Conservation (phyloP, 345 rosid genomes). For the Syzygium aqueum region DNA sequence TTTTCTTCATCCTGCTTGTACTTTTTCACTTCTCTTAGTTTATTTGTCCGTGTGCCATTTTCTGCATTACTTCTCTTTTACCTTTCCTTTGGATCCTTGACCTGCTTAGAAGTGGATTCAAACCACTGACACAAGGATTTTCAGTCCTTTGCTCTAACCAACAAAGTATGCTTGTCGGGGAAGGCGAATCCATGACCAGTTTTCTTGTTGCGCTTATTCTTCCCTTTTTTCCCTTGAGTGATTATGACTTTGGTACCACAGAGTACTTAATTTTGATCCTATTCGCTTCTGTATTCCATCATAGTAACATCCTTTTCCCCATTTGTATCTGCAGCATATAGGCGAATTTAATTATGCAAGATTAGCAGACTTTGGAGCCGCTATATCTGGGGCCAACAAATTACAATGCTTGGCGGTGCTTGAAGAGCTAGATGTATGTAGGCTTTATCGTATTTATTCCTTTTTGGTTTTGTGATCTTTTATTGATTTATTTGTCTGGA, state of each 20-base stretch:
- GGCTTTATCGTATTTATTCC: neutral
- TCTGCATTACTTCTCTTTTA: neutral
- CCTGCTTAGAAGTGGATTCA: too few relatives aligned
- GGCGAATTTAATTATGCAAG: slow-evolving; percentile 88
- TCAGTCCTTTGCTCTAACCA: too few relatives aligned
- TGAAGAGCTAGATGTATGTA: slow-evolving; percentile 96
- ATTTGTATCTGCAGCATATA: slow-evolving; percentile 58
- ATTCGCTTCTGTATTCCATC: neutral
- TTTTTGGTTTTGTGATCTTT: neutral
- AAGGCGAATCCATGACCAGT: neutral
- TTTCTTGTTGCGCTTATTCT: neutral
- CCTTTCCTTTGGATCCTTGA: too few relatives aligned
- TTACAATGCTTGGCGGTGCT: slow-evolving; percentile 82
- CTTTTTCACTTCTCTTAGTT: neutral
- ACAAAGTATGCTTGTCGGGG: neutral
- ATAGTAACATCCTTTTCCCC: neutral
- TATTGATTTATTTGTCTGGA: neutral
- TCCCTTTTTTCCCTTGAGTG: neutral
- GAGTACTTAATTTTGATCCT: neutral
- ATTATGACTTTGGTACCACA: neutral
- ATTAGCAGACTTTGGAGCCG: slow-evolving; percentile 98
- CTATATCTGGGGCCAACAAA: slow-evolving; percentile 91
- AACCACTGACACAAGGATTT: too few relatives aligned
- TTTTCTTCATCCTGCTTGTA: neutral
- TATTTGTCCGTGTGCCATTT: neutral